Evolutionary conservation across 2,329 filamentous ascomycete genomes (phyloP), one percentile per base, ranked within the genome.

Genomic region (Pseudocercospora fuligena): DNA sequence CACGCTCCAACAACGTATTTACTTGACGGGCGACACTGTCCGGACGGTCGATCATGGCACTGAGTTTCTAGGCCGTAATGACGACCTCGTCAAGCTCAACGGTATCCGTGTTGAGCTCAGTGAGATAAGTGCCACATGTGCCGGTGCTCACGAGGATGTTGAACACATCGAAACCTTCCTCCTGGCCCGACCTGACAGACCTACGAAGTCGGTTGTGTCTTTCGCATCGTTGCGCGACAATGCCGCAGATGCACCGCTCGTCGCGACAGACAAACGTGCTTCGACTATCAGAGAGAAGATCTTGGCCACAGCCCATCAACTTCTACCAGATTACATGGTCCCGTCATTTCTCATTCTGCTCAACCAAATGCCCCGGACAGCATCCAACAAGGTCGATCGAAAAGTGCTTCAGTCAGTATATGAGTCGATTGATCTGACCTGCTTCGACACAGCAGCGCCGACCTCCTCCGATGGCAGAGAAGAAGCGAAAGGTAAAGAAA

Each of bases 301-400:
- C 49, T 36, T 61, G 27, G 16, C 31, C 43, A 27, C 40, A 16
- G 36, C 59, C 5, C 59, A 61, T 43, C 25, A 59, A n/a, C 56
- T 33, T 12, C 29, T 61, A 16, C 59, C 59, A 7, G 59, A 61
- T 25, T 61, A 61, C 43, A 61, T 61, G 59, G 40, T 61, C 7
- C 59, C 59, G 19, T 61, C 59, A 5, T 61, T 61, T 43, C 27
- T 61, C 16, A 49, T 61, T 25, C 36, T 29, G 1, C 59, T 61
- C 43, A 61, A 61, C 47, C 16, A 5, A 5, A 61, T 61, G 59
- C 59, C 59, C 23, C 33, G 59, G 5, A 61, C 59, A 47, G 59
- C 59, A 6, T 61, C 59, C 8, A 61, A 61, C 36, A 61, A 61
- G 25, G 59, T 61, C 36, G 59, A 61, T 16, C 59, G 59, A 25